These are phyloP conservation scores for Erigeron philadelphicus DNA, from an alignment of 140 eudicot genomes.

Conservation along the genomic window DNA sequence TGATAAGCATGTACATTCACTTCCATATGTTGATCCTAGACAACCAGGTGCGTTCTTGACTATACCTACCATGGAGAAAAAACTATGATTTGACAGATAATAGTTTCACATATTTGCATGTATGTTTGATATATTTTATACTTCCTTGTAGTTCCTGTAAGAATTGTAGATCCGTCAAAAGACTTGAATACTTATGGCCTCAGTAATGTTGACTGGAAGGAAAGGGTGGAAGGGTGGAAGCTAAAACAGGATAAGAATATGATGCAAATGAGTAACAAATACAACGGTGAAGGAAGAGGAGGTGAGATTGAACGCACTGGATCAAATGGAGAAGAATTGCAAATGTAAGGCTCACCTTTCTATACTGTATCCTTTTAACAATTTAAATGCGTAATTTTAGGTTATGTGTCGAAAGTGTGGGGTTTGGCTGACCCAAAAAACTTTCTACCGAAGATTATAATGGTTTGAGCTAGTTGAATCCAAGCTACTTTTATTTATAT, in stretches of 20 bases:
- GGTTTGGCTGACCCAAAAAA: background rate
- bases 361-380: slow-evolving; percentile 4
- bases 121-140: slow-evolving; percentile 18
- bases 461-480: too few species aligned
- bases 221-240: slow-evolving; percentile 98
- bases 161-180: slow-evolving; percentile 96
- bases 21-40: slow-evolving; percentile 79
- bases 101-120: slow-evolving; percentile 23
- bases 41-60: slow-evolving; percentile 61
- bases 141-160: slow-evolving; percentile 76
- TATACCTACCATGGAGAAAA: background rate
- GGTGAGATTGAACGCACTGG: slow-evolving; percentile 95
- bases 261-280: slow-evolving; percentile 52
- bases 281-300: slow-evolving; percentile 73
- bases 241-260: slow-evolving; percentile 78
- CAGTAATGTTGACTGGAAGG: slow-evolving; percentile 96
- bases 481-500: too few species aligned
- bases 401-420: too few species aligned
- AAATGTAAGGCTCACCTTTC: slow-evolving; percentile 48
- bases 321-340: slow-evolving; percentile 91
- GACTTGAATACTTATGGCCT: slow-evolving; percentile 93
- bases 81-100: background rate
- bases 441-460: background rate
- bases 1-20: slow-evolving; percentile 70
- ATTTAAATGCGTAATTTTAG: background rate